A percentile compares a stretch with the other conserved stretches of the same genome.
Evolutionary conservation across 768 basidiomycete species (phyloP).

Genomic region (Mycena epipterygia): DNA sequence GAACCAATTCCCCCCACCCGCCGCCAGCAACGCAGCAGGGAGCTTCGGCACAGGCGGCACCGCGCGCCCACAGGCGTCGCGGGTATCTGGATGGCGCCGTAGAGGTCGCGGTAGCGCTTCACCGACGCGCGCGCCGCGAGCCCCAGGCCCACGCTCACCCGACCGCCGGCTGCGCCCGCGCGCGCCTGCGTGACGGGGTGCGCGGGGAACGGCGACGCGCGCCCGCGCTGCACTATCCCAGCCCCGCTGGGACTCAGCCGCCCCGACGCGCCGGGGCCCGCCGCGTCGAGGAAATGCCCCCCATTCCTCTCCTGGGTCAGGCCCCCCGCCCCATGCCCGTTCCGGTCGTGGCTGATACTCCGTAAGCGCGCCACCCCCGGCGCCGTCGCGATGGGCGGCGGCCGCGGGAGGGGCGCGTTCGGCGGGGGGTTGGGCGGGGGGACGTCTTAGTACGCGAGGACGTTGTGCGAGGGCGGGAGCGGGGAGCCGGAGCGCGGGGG

Average conservation of each 20-base stretch:
- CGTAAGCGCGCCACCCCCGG: conserved; percentile 27
- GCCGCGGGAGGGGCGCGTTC: conserved; percentile 56
- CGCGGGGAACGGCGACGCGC: conserved; percentile 66
- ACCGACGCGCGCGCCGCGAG: conserved; percentile 46
- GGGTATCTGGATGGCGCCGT: conserved; percentile 42
- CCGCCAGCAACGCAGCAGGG: conserved; percentile 43
- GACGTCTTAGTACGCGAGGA: conserved; percentile 61
- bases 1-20: conserved; percentile 46
- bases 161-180: conserved; percentile 37
- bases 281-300: not conserved
- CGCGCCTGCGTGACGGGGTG: conserved; percentile 50
- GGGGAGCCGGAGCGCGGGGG: conserved; percentile 44
- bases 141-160: conserved; percentile 38
- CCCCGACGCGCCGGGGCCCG: not conserved
- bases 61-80: conserved; percentile 24
- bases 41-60: conserved; percentile 62
- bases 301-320: no score
- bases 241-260: not conserved
- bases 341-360: conserved; percentile 30
- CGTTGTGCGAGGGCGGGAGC: conserved; percentile 52
- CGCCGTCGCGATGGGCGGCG: conserved; percentile 35
- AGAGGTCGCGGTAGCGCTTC: conserved; percentile 48
- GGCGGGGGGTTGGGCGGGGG: conserved; percentile 69
- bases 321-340: no score
- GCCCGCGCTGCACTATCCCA: conserved; percentile 55